Conservation (phyloP, 345 rosid genomes). For the Linum tenue region DNA sequence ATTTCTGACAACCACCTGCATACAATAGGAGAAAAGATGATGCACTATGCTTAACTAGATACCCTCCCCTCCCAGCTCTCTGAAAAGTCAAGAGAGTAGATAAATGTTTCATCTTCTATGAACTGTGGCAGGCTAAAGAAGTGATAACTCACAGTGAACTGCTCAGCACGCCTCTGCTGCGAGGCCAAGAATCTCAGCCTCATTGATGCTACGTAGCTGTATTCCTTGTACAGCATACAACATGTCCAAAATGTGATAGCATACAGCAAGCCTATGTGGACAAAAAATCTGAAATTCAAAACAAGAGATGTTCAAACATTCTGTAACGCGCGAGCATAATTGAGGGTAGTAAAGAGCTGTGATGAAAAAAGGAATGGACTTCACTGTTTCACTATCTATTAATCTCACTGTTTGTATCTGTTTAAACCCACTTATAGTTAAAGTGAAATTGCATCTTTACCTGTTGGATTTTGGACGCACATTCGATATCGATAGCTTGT, state of each 20-base stretch:
- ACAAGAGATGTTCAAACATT: slow-evolving; percentile 8
- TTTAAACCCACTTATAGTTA: background rate
- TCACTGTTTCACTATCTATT: background rate
- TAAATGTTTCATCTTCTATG: background rate
- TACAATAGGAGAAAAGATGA: no score
- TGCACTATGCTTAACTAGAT: no score
- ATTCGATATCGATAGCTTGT: slow-evolving; percentile 90
- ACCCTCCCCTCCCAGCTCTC: no score
- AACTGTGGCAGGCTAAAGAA: background rate
- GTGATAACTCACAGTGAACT: slow-evolving; percentile 71
- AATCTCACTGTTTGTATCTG: background rate
- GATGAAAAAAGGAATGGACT: background rate
- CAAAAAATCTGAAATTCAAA: slow-evolving; percentile 64
- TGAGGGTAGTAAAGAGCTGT: background rate
- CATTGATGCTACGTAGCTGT: slow-evolving; percentile 60
- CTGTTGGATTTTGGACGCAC: slow-evolving; percentile 67
- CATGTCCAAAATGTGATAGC: slow-evolving; percentile 84
- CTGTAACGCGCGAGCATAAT: background rate
- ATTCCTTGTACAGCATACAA: slow-evolving; percentile 86
- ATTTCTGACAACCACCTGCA: slow-evolving; percentile 86
- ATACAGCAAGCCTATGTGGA: slow-evolving; percentile 76
- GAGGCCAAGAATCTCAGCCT: slow-evolving; percentile 78
- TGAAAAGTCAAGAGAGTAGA: background rate
- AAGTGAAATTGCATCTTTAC: slow-evolving; percentile 20
- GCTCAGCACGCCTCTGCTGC: slow-evolving; percentile 67